phyloP scores from a whole-genome alignment of 163 green algal genomes.

The Chlamydomonas reinhardtii region DNA sequence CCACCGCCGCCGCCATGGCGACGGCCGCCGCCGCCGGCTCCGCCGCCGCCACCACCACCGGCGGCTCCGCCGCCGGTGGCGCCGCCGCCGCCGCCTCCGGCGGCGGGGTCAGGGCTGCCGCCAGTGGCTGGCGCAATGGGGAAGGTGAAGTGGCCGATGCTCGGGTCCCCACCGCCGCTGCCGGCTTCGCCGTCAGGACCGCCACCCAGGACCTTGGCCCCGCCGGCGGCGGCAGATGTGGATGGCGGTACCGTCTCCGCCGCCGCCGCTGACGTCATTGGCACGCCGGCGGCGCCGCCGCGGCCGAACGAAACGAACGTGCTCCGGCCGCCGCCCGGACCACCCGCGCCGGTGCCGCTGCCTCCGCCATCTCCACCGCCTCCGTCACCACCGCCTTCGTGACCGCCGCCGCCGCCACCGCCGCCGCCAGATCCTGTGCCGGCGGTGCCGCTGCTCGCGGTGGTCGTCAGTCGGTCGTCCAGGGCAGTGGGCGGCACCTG shows the following conservation, averaged over 20 bases:
- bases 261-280: background rate
- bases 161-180: background rate
- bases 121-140: background rate
- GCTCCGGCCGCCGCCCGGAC: too few relatives aligned
- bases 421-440: background rate
- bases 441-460: background rate
- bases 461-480: background rate
- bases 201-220: too few relatives aligned
- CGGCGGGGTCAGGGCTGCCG: background rate
- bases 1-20: background rate
- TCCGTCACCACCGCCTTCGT: background rate
- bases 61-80: background rate
- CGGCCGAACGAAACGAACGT: too few relatives aligned
- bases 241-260: background rate
- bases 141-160: background rate
- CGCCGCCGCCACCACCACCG: slow-evolving; percentile 2
- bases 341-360: background rate
- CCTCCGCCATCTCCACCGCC: background rate
- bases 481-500: background rate
- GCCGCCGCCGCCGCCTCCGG: background rate
- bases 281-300: too few relatives aligned
- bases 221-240: too few relatives aligned
- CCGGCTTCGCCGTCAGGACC: background rate
- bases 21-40: background rate
- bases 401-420: too few relatives aligned